Conservation (phyloP, 345 rosid genomes). For the Draba incana region DNA sequence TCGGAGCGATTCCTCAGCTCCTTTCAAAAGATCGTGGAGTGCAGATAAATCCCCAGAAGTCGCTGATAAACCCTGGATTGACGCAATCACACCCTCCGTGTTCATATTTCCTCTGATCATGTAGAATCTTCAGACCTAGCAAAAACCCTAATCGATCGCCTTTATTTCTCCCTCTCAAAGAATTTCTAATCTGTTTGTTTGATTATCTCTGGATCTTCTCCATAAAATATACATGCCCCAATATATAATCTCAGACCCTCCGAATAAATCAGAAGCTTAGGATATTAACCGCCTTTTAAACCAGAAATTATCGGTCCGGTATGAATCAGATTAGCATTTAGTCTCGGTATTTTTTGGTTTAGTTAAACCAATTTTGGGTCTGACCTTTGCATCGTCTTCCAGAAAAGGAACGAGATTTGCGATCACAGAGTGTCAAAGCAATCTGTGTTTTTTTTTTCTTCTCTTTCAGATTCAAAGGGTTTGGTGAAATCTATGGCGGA, state of each 20-base stretch:
- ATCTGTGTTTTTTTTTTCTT: constrained; percentile 17
- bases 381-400: background rate
- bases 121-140: background rate
- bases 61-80: constrained; percentile 66
- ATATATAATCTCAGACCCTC: constrained; percentile 9
- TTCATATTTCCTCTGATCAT: constrained; percentile 40
- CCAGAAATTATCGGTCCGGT: background rate
- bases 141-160: constrained; percentile 45
- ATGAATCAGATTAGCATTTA: background rate
- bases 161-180: constrained; percentile 37
- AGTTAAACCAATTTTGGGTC: background rate
- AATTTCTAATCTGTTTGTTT: background rate
- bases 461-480: constrained; percentile 35
- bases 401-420: constrained; percentile 20
- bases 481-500: constrained; percentile 60
- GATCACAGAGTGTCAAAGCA: constrained; percentile 38
- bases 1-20: constrained; percentile 59
- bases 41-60: constrained; percentile 50
- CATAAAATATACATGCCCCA: background rate
- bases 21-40: constrained; percentile 56
- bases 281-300: constrained; percentile 5
- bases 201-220: constrained; percentile 29
- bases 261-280: background rate
- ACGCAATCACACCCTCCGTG: constrained; percentile 54
- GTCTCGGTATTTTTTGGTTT: constrained; percentile 19